Evolutionary conservation across 306 rosid species (phyloP).

Genomic region (Canavalia gladiata): DNA sequence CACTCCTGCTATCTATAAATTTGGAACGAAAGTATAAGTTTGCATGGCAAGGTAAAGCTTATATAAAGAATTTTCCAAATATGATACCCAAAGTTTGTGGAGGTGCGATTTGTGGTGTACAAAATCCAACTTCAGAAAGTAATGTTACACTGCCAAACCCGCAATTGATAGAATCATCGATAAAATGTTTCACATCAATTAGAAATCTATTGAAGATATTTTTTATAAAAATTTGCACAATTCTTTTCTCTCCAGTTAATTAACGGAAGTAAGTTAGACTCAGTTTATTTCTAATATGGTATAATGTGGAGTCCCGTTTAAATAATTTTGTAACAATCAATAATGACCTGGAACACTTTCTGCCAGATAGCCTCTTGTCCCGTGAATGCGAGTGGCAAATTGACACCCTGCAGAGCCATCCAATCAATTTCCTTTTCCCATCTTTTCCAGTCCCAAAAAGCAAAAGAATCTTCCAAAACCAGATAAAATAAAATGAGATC

Average conservation of each 20-base stretch:
- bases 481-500: conserved; percentile 34
- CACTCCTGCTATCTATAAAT: background rate
- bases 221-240: too few relatives aligned
- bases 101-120: background rate
- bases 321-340: background rate
- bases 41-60: background rate
- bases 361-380: conserved; percentile 97
- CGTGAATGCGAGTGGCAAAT: conserved; percentile 87
- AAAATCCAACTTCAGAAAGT: background rate
- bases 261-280: too few relatives aligned
- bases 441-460: conserved; percentile 97
- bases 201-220: too few relatives aligned
- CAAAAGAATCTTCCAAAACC: conserved; percentile 72
- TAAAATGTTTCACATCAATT: too few relatives aligned
- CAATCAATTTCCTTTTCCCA: conserved; percentile 97
- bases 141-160: conserved; percentile 28
- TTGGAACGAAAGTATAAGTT: conserved; percentile 7
- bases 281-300: too few relatives aligned
- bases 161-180: background rate
- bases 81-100: background rate
- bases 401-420: conserved; percentile 96
- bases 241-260: too few relatives aligned
- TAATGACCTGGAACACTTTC: conserved; percentile 78
- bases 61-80: background rate
- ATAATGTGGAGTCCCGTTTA: too few relatives aligned